phyloP scores from a whole-genome alignment of 305 asterid genomes.

The Andrographis paniculata region DNA sequence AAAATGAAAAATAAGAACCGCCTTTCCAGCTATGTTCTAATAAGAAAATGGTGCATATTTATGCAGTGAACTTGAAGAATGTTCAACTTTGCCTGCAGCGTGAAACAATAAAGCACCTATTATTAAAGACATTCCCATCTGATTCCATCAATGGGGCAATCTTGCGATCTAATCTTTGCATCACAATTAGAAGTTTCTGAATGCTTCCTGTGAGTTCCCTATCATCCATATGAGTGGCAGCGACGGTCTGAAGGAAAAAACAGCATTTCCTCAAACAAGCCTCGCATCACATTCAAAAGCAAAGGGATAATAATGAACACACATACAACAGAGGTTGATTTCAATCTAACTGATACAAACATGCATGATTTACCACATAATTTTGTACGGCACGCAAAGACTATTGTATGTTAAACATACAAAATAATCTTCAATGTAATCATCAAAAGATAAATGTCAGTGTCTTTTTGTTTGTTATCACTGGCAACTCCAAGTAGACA shows the following conservation, averaged over 20 bases:
- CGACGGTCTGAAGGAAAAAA: conserved; percentile 52
- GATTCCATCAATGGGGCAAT: conserved; percentile 82
- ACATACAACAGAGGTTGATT: no score
- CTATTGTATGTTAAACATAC: no score
- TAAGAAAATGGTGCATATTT: conserved; percentile 8
- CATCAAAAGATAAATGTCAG: no score
- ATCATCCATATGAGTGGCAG: conserved; percentile 82
- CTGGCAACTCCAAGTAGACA: no score
- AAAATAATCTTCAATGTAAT: no score
- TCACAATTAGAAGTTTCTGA: conserved; percentile 78
- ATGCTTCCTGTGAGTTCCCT: conserved; percentile 75
- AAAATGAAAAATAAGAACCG: background rate
- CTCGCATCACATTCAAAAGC: conserved; percentile 1
- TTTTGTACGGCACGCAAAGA: no score
- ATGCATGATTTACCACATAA: no score
- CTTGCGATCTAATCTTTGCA: conserved; percentile 75
- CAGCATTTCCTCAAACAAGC: background rate
- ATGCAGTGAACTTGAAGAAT: conserved; percentile 1
- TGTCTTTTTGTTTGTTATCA: no score
- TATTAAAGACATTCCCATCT: conserved; percentile 77
- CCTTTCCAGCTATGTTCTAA: conserved; percentile 9
- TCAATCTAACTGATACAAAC: no score
- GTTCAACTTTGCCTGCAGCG: background rate
- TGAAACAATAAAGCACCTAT: conserved; percentile 29
- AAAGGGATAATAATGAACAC: no score